Conservation (phyloP, 2,329 filamentous ascomycete species). For the Aphanoascus verrucosus region DNA sequence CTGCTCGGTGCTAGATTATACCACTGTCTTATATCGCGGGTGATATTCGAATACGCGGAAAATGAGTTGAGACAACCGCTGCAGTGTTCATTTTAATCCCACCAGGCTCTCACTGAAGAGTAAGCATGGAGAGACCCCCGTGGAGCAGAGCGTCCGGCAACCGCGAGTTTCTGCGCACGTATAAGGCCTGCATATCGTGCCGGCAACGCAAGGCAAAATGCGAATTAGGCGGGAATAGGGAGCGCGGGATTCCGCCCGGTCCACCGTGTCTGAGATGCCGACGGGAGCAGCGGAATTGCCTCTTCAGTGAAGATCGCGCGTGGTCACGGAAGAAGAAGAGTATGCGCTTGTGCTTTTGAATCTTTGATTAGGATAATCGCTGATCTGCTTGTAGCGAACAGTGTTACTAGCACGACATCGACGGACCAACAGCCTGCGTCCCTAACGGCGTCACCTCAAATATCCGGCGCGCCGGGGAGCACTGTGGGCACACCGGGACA, state of each 20-base stretch:
- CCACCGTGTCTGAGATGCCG: slow-evolving; percentile 41
- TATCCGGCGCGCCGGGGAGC: slow-evolving; percentile 10
- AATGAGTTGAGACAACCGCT: background rate
- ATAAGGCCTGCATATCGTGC: slow-evolving; percentile 46
- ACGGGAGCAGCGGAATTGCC: slow-evolving; percentile 42
- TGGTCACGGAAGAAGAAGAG: slow-evolving; percentile 32
- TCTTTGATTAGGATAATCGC: background rate
- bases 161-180: slow-evolving; percentile 41
- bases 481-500: slow-evolving; percentile 3
- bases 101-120: background rate
- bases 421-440: slow-evolving; percentile 7
- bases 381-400: background rate
- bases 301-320: slow-evolving; percentile 37
- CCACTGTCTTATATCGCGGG: no score
- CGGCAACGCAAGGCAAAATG: slow-evolving; percentile 45
- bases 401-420: slow-evolving; percentile 7
- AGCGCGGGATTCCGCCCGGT: slow-evolving; percentile 24
- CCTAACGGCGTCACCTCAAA: slow-evolving; percentile 12
- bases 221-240: slow-evolving; percentile 36
- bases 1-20: background rate
- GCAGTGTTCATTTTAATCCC: background rate
- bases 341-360: slow-evolving; percentile 6
- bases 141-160: slow-evolving; percentile 17
- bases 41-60: background rate
- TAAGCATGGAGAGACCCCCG: slow-evolving; percentile 12